Conservation (phyloP, 805 yeast genomes). For the Lipomyces anomalus region DNA sequence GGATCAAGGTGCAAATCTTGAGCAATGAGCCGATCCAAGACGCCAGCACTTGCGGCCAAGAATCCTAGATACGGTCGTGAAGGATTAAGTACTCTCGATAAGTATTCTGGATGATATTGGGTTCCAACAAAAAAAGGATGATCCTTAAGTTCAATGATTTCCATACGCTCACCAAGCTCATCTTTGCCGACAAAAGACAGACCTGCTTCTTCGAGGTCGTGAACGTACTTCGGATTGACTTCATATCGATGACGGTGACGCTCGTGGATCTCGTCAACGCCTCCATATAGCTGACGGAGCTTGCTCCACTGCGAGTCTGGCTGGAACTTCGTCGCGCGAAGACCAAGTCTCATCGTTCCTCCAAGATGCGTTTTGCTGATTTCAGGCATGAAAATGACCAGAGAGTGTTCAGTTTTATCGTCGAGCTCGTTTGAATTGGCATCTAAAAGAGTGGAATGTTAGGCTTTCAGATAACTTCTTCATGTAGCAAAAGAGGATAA, state of each 20-base stretch:
- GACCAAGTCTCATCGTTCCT: constrained; percentile 98
- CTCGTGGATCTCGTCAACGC: constrained; percentile 62
- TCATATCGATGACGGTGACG: constrained; percentile 99
- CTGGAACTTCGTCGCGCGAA: constrained; percentile 81
- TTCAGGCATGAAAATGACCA: constrained; percentile 97
- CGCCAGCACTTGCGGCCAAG: constrained; percentile 88
- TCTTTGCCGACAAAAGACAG: constrained; percentile 90
- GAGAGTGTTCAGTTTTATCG: constrained; percentile 56
- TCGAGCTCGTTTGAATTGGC: constrained; percentile 24
- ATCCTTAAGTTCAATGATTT: constrained; percentile 74
- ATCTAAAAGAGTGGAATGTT: constrained; percentile 9
- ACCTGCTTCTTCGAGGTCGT: constrained; percentile 67
- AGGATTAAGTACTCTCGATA: constrained; percentile 94
- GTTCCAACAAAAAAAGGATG: constrained; percentile 93
- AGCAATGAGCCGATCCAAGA: constrained; percentile 58
- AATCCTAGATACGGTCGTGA: constrained; percentile 94
- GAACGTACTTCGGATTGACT: constrained; percentile 79
- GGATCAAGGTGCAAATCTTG: constrained; percentile 21
- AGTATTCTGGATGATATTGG: constrained; percentile 97
- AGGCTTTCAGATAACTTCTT: background rate
- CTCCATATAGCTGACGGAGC: constrained; percentile 69
- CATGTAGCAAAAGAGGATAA: background rate
- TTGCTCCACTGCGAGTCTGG: constrained; percentile 58
- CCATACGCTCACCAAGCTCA: constrained; percentile 88
- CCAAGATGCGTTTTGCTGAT: constrained; percentile 93